phyloP scores from a whole-genome alignment of 768 basidiomycete species.

The Psilocybe tampanensis region DNA sequence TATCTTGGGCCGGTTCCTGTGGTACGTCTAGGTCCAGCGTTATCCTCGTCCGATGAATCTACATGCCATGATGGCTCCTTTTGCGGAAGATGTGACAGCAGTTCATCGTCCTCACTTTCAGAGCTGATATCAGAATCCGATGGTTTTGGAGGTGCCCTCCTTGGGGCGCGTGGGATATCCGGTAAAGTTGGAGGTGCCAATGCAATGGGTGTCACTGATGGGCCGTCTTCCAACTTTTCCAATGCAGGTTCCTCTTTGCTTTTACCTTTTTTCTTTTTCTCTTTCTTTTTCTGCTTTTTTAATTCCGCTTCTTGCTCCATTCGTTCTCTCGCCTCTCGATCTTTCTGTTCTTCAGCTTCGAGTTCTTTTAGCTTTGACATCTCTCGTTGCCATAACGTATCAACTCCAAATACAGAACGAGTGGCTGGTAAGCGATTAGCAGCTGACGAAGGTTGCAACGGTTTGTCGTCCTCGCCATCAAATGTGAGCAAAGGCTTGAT shows the following conservation, averaged over 20 bases:
- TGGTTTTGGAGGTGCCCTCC: conserved; percentile 37
- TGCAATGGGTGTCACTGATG: conserved; percentile 24
- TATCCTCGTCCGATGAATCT: conserved; percentile 69
- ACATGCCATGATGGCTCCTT: conserved; percentile 42
- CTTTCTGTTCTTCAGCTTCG: conserved; percentile 65
- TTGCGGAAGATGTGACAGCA: conserved; percentile 14
- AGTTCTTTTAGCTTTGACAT: conserved; percentile 79
- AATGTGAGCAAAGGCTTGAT: conserved; percentile 71
- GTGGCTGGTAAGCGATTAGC: conserved; percentile 29
- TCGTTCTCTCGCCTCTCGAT: conserved; percentile 52
- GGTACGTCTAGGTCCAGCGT: conserved; percentile 50
- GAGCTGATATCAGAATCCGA: conserved; percentile 55
- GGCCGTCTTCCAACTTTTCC: conserved; percentile 19
- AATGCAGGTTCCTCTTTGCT: conserved; percentile 10
- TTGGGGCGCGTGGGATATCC: conserved; percentile 39
- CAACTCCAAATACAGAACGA: conserved; percentile 90
- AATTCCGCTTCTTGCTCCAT: conserved; percentile 48
- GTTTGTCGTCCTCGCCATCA: conserved; percentile 53
- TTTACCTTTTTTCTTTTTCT: conserved; percentile 47
- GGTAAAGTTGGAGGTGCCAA: conserved; percentile 47
- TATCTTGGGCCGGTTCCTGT: conserved; percentile 62
- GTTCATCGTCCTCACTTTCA: conserved; percentile 39
- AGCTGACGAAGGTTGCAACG: conserved; percentile 24
- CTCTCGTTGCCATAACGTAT: conserved; percentile 92
- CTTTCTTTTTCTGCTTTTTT: conserved; percentile 48